Conservation (phyloP, 306 rosid genomes). For the Cicer judaicum region DNA sequence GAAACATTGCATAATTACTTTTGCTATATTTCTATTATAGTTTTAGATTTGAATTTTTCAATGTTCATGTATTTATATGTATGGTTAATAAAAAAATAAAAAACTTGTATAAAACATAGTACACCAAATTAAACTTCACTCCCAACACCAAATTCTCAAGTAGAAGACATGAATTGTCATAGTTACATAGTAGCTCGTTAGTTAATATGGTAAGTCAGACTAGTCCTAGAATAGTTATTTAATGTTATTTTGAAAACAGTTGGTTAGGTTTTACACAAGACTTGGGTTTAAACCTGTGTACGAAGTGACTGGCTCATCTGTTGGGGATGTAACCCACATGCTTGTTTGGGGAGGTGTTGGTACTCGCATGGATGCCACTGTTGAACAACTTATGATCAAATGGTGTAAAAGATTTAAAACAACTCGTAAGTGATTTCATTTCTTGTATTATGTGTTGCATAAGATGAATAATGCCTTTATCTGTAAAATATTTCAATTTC, state of each 20-base stretch:
- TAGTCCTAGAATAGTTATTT: not conserved
- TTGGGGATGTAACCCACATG: slow-evolving; percentile 73
- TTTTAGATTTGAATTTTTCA: too few species aligned
- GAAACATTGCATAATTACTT: too few species aligned
- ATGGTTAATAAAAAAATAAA: too few species aligned
- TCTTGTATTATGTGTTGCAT: not conserved
- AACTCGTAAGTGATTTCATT: slow-evolving; percentile 36
- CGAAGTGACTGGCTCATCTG: slow-evolving; percentile 69
- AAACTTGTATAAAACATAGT: too few species aligned
- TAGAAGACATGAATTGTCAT: too few species aligned
- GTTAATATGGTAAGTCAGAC: not conserved
- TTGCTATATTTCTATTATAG: too few species aligned
- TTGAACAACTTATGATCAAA: slow-evolving; percentile 69
- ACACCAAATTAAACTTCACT: too few species aligned
- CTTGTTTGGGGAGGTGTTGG: slow-evolving; percentile 93
- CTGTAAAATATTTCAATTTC: slow-evolving; percentile 10
- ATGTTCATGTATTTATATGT: too few species aligned
- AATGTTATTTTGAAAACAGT: slow-evolving; percentile 43
- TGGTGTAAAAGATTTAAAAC: slow-evolving; percentile 77
- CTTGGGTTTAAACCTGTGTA: slow-evolving; percentile 73
- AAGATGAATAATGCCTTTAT: not conserved
- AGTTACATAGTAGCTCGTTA: not conserved
- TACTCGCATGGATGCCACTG: slow-evolving; percentile 79
- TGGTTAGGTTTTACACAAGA: slow-evolving; percentile 79
- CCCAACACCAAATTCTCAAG: too few species aligned